Evolutionary conservation across 805 yeast species (phyloP).

Genomic region (Komagataella kurtzmanii): DNA sequence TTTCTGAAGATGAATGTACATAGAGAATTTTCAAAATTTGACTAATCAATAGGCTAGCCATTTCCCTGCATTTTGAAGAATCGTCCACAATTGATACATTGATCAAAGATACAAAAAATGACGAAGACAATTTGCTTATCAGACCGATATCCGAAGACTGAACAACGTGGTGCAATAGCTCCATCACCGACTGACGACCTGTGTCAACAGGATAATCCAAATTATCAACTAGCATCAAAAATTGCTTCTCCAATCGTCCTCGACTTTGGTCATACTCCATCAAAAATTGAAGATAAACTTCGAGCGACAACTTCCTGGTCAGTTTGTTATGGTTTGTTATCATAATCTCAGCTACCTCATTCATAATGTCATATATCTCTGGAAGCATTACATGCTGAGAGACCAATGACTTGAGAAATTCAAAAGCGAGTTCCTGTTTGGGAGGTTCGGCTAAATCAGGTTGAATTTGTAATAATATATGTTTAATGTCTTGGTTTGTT

Average conservation of each 20-base stretch:
- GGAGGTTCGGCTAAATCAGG: constrained; percentile 89
- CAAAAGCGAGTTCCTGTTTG: constrained; percentile 79
- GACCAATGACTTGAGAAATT: constrained; percentile 68
- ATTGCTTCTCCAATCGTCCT: constrained; percentile 71
- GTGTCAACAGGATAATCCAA: constrained; percentile 71
- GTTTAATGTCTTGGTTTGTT: constrained; percentile 61
- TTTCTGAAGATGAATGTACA: background rate
- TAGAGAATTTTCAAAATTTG: constrained; percentile 17
- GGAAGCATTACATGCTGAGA: constrained; percentile 65
- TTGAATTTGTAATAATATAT: constrained; percentile 53
- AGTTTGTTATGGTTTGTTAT: constrained; percentile 77
- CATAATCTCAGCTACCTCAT: constrained; percentile 69
- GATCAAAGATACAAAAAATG: constrained; percentile 76
- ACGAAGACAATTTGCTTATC: constrained; percentile 45
- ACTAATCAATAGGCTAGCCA: constrained; percentile 53
- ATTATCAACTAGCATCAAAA: constrained; percentile 69
- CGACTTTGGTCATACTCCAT: constrained; percentile 93
- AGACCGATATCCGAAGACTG: constrained; percentile 50
- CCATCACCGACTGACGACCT: constrained; percentile 88
- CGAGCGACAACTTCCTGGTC: constrained; percentile 74
- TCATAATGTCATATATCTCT: constrained; percentile 84
- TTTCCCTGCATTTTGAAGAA: constrained; percentile 66
- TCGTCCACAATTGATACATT: constrained; percentile 71
- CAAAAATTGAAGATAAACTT: constrained; percentile 70
- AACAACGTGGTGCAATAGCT: constrained; percentile 59